Evolutionary conservation across 1,139 yeast species (phyloP), one percentile per base, ranked within the genome.

Genomic region (Zygosaccharomyces pseudobailii): DNA sequence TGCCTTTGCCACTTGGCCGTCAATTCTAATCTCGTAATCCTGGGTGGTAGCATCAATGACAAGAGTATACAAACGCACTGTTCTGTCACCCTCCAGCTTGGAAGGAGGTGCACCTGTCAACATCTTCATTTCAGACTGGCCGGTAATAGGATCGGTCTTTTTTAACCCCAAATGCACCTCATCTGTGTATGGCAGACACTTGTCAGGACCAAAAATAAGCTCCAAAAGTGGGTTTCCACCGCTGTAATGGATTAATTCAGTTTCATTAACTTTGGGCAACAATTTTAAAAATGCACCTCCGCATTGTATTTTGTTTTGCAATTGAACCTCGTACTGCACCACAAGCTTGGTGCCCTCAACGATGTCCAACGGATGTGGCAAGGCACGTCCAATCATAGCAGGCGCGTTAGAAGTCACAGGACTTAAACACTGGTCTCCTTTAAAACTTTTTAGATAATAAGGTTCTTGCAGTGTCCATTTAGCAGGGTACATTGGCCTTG

Each of bases 191-290:
- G 81, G 66, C 3, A 95, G 95, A 70, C 97, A 90, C 64, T 76
- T 78, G 68, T 90, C 97, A 32, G 97, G 97, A 23, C 97, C 97
- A 72, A 90, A 90, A 94, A 89, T 85, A 54, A 90, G 68, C 63
- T 84, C 88, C 69, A 84, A 88, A 0, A 90, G 86, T 5, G 95
- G 75, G 52, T 78, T 82, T 58, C 72, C 74, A 4, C 49, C 52
- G 31, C 64, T 63, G 52, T 71, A 70, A 8, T 67, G 69, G 43
- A 63, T 67, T 22, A 76, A 69, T 20, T 71, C 73, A 3, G 71
- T 78, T 7, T 71, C 71, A n/a, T 71, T 73, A 7, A 44, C 33
- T 21, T 43, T 38, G 32, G 80, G 73, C 47, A 89, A 71, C 42
- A 89, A 71, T 70, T 89, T 89, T 57, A 89, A 68, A 68, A 89